Conservation (phyloP, 306 rosid genomes). For the Cucumis melo region DNA sequence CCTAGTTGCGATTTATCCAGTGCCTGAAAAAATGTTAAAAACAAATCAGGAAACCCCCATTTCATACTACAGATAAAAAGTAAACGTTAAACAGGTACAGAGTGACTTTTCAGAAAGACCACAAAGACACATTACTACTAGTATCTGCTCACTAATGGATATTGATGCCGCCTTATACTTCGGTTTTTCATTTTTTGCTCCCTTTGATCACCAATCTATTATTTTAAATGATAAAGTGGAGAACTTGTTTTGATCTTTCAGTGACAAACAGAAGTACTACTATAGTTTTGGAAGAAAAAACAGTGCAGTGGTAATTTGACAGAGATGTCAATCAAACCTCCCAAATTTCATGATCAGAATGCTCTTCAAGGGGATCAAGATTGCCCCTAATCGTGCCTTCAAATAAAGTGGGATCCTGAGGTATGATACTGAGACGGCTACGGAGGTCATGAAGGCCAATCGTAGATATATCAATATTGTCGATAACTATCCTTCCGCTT, state of each 20-base stretch:
- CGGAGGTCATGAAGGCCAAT: constrained; percentile 92
- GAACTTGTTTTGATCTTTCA: neutral
- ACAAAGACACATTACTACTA: neutral
- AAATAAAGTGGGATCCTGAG: constrained; percentile 91
- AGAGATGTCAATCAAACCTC: constrained; percentile 36
- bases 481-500: constrained; percentile 63
- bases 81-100: neutral
- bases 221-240: neutral
- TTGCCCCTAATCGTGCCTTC: constrained; percentile 85
- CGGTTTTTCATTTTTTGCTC: neutral
- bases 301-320: neutral
- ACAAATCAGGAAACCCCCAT: neutral
- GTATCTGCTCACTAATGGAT: neutral
- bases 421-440: constrained; percentile 80
- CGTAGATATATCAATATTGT: constrained; percentile 55
- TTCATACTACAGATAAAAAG: neutral
- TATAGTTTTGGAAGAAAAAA: neutral
- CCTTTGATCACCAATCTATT: neutral
- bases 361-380: constrained; percentile 86
- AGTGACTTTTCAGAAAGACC: neutral
- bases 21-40: constrained; percentile 34
- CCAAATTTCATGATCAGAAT: constrained; percentile 77
- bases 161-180: neutral
- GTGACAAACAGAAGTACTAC: neutral
- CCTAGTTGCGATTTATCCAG: constrained; percentile 88